Conservation (phyloP, 148 eudicot species). For the Fagopyrum tataricum region DNA sequence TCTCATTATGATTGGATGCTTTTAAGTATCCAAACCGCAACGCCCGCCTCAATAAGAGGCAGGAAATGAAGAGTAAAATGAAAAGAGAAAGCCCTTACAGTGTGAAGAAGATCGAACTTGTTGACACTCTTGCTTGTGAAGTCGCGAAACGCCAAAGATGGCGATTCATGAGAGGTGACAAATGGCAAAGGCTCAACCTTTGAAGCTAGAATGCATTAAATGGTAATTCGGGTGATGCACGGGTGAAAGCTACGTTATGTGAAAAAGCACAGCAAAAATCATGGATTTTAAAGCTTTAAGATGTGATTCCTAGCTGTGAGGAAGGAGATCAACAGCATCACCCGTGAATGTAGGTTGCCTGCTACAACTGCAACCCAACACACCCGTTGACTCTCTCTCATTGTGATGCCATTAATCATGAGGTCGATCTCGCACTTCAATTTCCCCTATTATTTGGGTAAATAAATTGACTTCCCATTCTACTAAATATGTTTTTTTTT, state of each 20-base stretch:
- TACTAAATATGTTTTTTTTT: too few species aligned
- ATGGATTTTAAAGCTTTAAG: neutral
- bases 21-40: too few species aligned
- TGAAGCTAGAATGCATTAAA: neutral
- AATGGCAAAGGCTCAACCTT: neutral
- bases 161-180: neutral
- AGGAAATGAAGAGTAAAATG: too few species aligned
- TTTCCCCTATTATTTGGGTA: too few species aligned
- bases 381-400: neutral
- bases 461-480: too few species aligned
- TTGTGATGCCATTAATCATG: neutral
- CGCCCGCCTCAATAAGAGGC: too few species aligned
- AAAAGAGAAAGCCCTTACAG: too few species aligned
- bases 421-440: too few species aligned
- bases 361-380: slow-evolving; percentile 1
- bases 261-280: neutral
- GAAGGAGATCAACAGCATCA: neutral
- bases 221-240: neutral
- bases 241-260: neutral
- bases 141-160: neutral
- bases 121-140: neutral
- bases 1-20: too few species aligned
- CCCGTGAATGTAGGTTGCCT: neutral
- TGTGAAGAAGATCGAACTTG: too few species aligned
- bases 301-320: neutral